These are phyloP conservation scores for Exophiala sp. DNA, from an alignment of 2,329 filamentous ascomycete species.

Conservation along the genomic window DNA sequence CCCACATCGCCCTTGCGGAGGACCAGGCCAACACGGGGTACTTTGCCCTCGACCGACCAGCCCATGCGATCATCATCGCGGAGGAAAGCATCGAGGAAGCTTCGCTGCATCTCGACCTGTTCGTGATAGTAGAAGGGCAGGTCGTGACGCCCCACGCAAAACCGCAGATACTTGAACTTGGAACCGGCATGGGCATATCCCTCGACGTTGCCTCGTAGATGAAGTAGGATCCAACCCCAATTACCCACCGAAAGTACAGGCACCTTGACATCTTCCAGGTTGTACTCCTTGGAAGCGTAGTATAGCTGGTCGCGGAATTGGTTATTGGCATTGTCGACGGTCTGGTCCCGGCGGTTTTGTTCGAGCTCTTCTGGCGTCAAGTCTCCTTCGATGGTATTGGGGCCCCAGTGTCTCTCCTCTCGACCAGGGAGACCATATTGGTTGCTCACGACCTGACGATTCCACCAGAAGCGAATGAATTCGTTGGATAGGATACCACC, in stretches of 20 bases:
- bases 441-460: slow-evolving; percentile 45
- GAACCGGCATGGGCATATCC: slow-evolving; percentile 59
- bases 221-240: slow-evolving; percentile 65
- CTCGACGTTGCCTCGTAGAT: slow-evolving; percentile 63
- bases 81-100: slow-evolving; percentile 65
- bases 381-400: slow-evolving; percentile 40
- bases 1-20: slow-evolving; percentile 62
- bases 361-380: slow-evolving; percentile 34
- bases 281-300: slow-evolving; percentile 60
- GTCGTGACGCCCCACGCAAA: slow-evolving; percentile 65
- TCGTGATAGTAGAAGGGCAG: slow-evolving; percentile 66
- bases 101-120: slow-evolving; percentile 60
- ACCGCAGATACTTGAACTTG: slow-evolving; percentile 61
- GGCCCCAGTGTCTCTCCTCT: slow-evolving; percentile 49
- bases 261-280: slow-evolving; percentile 60
- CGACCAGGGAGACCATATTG: slow-evolving; percentile 58
- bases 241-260: slow-evolving; percentile 63
- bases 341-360: slow-evolving; percentile 39
- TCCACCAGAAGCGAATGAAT: slow-evolving; percentile 54
- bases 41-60: slow-evolving; percentile 33
- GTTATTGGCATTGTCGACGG: slow-evolving; percentile 44
- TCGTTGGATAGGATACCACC: slow-evolving; percentile 56
- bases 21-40: slow-evolving; percentile 53
- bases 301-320: slow-evolving; percentile 58
- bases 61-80: slow-evolving; percentile 56